Evolutionary conservation across 1,284 basidiomycete species (phyloP).

Genomic region (Calocybe gambosa): DNA sequence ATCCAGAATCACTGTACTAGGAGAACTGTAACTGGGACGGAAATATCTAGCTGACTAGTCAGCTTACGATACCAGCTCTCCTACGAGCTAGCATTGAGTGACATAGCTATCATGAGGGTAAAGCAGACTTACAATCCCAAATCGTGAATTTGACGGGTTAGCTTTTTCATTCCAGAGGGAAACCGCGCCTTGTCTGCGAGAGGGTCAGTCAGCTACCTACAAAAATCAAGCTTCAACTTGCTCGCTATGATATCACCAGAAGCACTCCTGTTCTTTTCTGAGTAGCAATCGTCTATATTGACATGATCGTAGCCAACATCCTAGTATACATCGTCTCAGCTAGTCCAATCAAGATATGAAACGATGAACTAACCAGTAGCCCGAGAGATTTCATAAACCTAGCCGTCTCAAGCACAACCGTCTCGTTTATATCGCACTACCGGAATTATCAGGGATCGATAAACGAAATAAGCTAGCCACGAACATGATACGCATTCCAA

Average conservation of each 20-base stretch:
- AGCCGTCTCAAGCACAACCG: slow-evolving; percentile 41
- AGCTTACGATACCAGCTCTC: slow-evolving; percentile 19
- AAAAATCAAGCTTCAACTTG: slow-evolving; percentile 4
- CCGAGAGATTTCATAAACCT: slow-evolving; percentile 39
- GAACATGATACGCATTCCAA: slow-evolving; percentile 55
- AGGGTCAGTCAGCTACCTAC: neutral
- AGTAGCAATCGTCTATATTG: slow-evolving; percentile 52
- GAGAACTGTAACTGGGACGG: neutral
- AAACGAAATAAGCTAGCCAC: slow-evolving; percentile 12
- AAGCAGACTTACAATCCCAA: slow-evolving; percentile 39
- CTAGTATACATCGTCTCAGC: slow-evolving; percentile 21
- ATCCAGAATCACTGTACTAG: slow-evolving; percentile 48
- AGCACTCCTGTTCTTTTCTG: slow-evolving; percentile 38
- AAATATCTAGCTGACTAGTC: neutral
- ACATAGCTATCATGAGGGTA: neutral
- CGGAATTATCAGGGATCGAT: neutral
- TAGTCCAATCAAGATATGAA: neutral
- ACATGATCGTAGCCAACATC: slow-evolving; percentile 44
- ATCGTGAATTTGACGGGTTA: slow-evolving; percentile 38
- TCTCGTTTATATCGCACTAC: slow-evolving; percentile 52
- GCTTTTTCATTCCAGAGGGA: slow-evolving; percentile 38
- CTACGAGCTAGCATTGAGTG: slow-evolving; percentile 3
- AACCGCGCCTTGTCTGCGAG: slow-evolving; percentile 29
- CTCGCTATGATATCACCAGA: slow-evolving; percentile 39
- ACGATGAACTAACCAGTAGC: slow-evolving; percentile 23